phyloP scores from a whole-genome alignment of 768 basidiomycete species.

The Trametes cinnabarina region DNA sequence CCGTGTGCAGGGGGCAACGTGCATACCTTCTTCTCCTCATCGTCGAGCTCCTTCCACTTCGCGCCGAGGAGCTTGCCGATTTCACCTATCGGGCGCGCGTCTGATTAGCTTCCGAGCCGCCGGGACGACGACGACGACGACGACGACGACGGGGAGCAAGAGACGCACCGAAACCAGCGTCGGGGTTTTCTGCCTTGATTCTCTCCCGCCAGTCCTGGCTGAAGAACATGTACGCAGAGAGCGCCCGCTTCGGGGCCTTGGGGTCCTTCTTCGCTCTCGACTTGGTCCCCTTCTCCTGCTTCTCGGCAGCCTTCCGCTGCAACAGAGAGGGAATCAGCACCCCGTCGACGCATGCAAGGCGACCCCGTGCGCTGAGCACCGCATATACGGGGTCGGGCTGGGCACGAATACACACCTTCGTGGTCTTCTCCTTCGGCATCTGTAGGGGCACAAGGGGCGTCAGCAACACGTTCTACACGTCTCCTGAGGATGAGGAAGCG shows the following conservation, averaged over 20 bases:
- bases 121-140: background rate
- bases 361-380: background rate
- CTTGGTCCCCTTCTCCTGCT: conserved; percentile 56
- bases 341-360: conserved; percentile 12
- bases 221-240: conserved; percentile 99
- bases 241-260: conserved; percentile 85
- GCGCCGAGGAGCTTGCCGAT: conserved; percentile 93
- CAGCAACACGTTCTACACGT: conserved; percentile 42
- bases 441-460: conserved; percentile 35
- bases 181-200: conserved; percentile 95
- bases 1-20: conserved; percentile 17
- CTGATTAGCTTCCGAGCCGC: conserved; percentile 2
- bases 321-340: conserved; percentile 16
- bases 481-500: conserved; percentile 22
- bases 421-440: conserved; percentile 83
- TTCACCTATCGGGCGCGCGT: conserved; percentile 49
- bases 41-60: conserved; percentile 95
- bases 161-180: conserved; percentile 80
- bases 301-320: conserved; percentile 76
- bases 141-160: background rate
- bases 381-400: conserved; percentile 6
- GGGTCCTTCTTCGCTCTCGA: conserved; percentile 72
- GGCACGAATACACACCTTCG: conserved; percentile 51
- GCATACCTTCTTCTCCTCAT: conserved; percentile 85
- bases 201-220: conserved; percentile 92